Base-by-base conservation (phyloP, 1,284 basidiomycete species). In the Marasmius oreades region DNA sequence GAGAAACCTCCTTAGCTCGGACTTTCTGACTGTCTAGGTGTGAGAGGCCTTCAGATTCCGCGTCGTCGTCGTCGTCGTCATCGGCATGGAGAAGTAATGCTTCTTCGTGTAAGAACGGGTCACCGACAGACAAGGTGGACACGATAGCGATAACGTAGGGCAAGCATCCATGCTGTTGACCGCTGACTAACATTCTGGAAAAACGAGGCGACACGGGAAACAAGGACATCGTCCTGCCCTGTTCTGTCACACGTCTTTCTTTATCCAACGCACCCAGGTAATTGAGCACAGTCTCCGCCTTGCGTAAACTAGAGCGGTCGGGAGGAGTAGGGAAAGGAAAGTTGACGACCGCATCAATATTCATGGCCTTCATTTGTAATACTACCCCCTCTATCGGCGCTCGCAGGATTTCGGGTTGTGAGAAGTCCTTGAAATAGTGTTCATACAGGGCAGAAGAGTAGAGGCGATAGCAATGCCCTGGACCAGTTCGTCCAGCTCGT, bases 321-420 rank as follows among this genome's bases (percentile, higher is more conserved):
- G 97, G 97, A 8, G 96, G 89, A 0, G 97, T 98, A 0, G 97
- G 97, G 75, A 99, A 99, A 10, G 97, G 97, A 70, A 99, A 99
- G 72, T 98, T 98, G 64, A 92, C 81, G 22, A 99, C 94, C 0
- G 93, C 82, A 66, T 98, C 95, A 59, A 99, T 95, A 68, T 98
- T 94, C 95, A 99, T 98, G 69, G 88, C 89, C 79, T 99, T 99
- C 97, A 99, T 99, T 72, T 98, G 94, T 34, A 99, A 78, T 11
- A 99, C 93, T 23, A 99, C 86, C 0, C 95, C 95, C 66, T 99
- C 97, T 64, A 99, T 96, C 0, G 97, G 96, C 76, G 93, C 95
- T 26, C 96, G 88, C 45, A 95, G 79, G 60, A 99, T 97, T 71
- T 99, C 97, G 1, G 97, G 96, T 58, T 86, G 76, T 0, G 92